A percentile compares a stretch with the other conserved stretches of the same genome.
Evolutionary conservation across 768 basidiomycete genomes (phyloP).

Genomic region (Coprinopsis marcescibilis): DNA sequence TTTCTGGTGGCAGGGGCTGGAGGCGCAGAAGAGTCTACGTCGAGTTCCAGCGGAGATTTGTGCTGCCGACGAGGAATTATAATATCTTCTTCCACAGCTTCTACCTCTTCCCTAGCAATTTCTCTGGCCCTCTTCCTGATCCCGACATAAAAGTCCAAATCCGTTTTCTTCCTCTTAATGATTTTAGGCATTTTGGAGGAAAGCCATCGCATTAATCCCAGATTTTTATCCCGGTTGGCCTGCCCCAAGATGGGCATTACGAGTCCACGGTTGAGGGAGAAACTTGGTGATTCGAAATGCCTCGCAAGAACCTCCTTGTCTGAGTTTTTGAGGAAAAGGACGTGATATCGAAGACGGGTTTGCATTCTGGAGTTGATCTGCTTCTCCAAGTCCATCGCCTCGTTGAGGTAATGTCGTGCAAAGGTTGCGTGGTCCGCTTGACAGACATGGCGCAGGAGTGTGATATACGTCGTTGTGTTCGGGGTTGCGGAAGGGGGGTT

Average conservation of each 20-base stretch:
- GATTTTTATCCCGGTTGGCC: conserved; percentile 53
- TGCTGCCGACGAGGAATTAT: not conserved
- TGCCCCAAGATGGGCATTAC: conserved; percentile 53
- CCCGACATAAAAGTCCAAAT: conserved; percentile 37
- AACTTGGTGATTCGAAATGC: conserved; percentile 41
- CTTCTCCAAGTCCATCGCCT: conserved; percentile 46
- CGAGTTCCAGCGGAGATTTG: conserved; percentile 28
- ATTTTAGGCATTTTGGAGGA: conserved; percentile 38
- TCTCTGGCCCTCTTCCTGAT: too few species aligned
- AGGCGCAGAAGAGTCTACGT: conserved; percentile 18
- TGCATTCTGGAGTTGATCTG: conserved; percentile 26
- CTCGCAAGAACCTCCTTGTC: conserved; percentile 19
- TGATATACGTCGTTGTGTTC: conserved; percentile 62
- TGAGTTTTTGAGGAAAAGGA: conserved; percentile 16
- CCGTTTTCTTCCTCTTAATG: conserved; percentile 42
- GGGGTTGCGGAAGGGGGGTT: conserved; percentile 43
- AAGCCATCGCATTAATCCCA: conserved; percentile 59
- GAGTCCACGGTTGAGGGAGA: conserved; percentile 50
- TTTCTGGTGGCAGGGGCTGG: conserved; percentile 22
- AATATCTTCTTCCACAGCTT: not conserved
- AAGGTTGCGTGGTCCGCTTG: conserved; percentile 42
- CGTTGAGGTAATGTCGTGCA: conserved; percentile 60
- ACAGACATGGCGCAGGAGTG: conserved; percentile 56
- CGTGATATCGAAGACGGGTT: conserved; percentile 15
- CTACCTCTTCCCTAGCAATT: too few species aligned